phyloP scores from a whole-genome alignment of 768 basidiomycete species.

The Mycena capillaripes region DNA sequence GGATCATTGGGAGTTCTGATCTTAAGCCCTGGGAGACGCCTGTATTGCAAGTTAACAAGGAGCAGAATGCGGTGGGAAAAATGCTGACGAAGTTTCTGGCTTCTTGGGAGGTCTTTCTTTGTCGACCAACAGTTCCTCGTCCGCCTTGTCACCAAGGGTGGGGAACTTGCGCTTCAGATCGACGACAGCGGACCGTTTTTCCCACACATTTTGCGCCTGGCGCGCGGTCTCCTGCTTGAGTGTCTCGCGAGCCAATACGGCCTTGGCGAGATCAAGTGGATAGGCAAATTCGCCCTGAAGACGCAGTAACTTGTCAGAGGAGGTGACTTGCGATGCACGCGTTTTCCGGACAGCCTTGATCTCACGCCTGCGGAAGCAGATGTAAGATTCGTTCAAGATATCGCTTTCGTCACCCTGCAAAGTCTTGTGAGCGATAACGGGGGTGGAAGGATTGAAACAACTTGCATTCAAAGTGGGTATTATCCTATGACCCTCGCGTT shows the following conservation, averaged over 20 bases:
- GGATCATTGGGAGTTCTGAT: slow-evolving; percentile 63
- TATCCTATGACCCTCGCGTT: slow-evolving; percentile 88
- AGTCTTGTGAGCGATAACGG: slow-evolving; percentile 14
- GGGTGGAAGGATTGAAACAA: slow-evolving; percentile 45
- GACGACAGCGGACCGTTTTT: slow-evolving; percentile 79
- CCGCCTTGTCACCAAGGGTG: slow-evolving; percentile 69
- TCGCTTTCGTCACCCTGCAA: slow-evolving; percentile 90
- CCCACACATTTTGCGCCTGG: slow-evolving; percentile 80
- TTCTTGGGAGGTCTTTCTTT: slow-evolving; percentile 54
- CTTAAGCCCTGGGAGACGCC: slow-evolving; percentile 68
- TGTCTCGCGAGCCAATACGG: slow-evolving; percentile 79
- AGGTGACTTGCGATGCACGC: slow-evolving; percentile 90
- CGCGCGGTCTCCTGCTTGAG: slow-evolving; percentile 77
- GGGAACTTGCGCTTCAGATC: slow-evolving; percentile 88
- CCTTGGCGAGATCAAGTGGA: slow-evolving; percentile 80
- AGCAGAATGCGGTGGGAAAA: not conserved
- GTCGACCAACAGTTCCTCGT: slow-evolving; percentile 78
- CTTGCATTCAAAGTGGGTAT: slow-evolving; percentile 91
- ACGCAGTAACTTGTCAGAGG: slow-evolving; percentile 88
- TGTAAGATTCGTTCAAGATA: slow-evolving; percentile 91
- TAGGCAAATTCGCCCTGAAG: slow-evolving; percentile 83
- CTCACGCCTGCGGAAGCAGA: slow-evolving; percentile 97
- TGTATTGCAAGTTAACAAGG: slow-evolving; percentile 25
- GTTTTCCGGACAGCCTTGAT: slow-evolving; percentile 96
- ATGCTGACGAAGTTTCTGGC: slow-evolving; percentile 52